Base-by-base conservation (phyloP, 2,329 filamentous ascomycete genomes). In the Cryphonectria nitschkei region DNA sequence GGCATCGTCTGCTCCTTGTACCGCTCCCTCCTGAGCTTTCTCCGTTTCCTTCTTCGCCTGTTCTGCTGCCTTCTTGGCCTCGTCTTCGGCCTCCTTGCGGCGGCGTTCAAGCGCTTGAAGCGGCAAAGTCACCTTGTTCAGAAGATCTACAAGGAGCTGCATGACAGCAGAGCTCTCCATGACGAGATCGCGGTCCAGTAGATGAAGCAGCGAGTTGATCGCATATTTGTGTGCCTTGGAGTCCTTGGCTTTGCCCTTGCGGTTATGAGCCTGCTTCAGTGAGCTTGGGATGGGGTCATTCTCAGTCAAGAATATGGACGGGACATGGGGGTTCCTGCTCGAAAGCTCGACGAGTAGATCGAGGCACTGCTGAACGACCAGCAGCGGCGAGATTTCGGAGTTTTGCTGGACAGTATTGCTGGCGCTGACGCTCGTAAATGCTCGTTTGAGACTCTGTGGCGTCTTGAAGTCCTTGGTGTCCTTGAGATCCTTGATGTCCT, bases 101-200 rank as follows among this genome's bases (percentile, higher is more conserved):
- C 94, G 93, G 71, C 93, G 93, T 75, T 97, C 90, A 34, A 97
- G 84, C 43, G 91, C 89, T 73, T 93, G 93, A 37, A 99, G 86
- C 14, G 96, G 96, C 70, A 92, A 87, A 0, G 96, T 99, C 69
- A 98, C 94, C 74, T 92, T 91, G 79, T 94, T 95, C 37, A 99
- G 87, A 41, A 99, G 84, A 74, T 92, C 90, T 2, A 96, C 96
- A 37, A 99, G 87, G 73, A 94, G 91, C 76, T 97, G 95, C 95
- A 99, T 98, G 70, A 97, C 95, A 8, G 91, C 87, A n/a, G 95
- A 95, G 81, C 94, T 99, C 81, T 99, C 96, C 83, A 97, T 97
- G 74, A 99, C 95, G 73, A 98, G 85, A 74, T 94, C 93, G n/a
- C 96, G 92, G 78, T 98, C 96, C 32, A 99, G 87, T 6, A 99